A percentile compares a stretch with the other conserved stretches of the same genome.
Conservation (phyloP, 2,329 filamentous ascomycete genomes). For the Fusarium chaquense region DNA sequence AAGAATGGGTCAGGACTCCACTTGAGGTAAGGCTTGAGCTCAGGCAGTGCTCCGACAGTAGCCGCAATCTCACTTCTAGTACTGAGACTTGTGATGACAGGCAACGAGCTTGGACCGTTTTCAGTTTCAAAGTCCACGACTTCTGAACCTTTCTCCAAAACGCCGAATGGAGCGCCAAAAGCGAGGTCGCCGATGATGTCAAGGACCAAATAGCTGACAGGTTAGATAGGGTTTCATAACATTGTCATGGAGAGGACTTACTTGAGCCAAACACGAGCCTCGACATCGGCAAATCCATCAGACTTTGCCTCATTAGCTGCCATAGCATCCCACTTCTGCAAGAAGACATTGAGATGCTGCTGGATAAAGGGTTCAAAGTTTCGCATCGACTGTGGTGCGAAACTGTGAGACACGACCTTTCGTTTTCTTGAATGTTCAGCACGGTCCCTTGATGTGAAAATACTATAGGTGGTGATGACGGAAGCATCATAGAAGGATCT, state of each 20-base stretch:
- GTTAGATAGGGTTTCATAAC: rapidly evolving
- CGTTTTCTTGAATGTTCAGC: conserved; percentile 14
- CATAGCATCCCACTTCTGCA: conserved; percentile 7
- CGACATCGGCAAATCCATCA: neutral
- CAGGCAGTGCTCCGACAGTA: neutral
- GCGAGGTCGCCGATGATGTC: conserved; percentile 12
- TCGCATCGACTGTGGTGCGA: conserved; percentile 1
- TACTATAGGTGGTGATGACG: neutral
- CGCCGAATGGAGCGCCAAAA: conserved; percentile 3
- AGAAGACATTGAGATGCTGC: neutral
- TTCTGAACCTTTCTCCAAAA: conserved; percentile 4
- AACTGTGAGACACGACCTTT: conserved; percentile 1
- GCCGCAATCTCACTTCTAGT: neutral
- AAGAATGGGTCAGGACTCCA: conserved; percentile 10
- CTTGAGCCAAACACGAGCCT: conserved; percentile 1
- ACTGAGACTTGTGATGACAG: neutral
- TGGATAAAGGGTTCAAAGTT: neutral
- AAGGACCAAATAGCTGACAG: neutral
- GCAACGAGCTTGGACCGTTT: neutral
- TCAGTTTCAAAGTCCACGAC: neutral
- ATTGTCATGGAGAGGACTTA: neutral
- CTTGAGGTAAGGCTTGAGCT: conserved; percentile 1
- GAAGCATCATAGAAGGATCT: conserved; percentile 15
- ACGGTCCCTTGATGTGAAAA: conserved; percentile 7
- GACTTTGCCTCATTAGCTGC: neutral